A percentile compares a stretch with the other conserved stretches of the same genome.
These are phyloP conservation scores for Cucumis cinereus DNA, from an alignment of 306 rosid species.

Conservation along the genomic window DNA sequence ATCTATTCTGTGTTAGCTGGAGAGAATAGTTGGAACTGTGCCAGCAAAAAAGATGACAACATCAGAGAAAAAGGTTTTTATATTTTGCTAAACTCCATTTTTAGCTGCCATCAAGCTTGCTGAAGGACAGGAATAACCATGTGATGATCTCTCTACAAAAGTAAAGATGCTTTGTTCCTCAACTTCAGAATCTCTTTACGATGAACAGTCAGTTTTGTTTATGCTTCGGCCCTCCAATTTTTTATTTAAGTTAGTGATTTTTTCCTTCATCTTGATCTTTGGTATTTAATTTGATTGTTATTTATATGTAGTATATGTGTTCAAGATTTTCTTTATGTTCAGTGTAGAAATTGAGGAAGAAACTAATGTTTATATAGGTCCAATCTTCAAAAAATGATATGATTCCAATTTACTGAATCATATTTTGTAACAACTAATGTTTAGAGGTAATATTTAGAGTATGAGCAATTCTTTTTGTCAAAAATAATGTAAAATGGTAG, in stretches of 20 bases:
- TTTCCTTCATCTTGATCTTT: background rate
- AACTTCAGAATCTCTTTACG: background rate
- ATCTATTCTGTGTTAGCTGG: slow-evolving; percentile 17
- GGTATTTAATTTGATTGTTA: background rate
- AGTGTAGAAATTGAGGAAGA: background rate
- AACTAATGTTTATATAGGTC: background rate
- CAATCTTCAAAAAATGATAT: background rate
- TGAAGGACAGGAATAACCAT: background rate
- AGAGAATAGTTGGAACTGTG: slow-evolving; percentile 43
- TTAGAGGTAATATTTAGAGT: background rate
- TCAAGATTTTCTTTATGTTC: background rate
- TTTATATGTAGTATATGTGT: background rate
- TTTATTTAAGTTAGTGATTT: background rate
- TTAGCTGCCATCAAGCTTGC: background rate
- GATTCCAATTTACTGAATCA: background rate
- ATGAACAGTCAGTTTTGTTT: background rate
- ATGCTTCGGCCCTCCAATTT: background rate
- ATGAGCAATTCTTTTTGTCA: background rate
- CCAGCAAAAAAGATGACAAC: slow-evolving; percentile 34
- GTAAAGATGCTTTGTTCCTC: background rate
- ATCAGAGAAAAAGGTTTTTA: slow-evolving; percentile 27
- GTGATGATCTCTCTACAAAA: background rate
- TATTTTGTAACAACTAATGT: too few relatives aligned
- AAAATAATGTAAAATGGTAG: too few relatives aligned
- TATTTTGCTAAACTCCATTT: slow-evolving; percentile 18